A percentile compares a stretch with the other conserved stretches of the same genome.
These are phyloP conservation scores for Fusarium floridanum DNA, from an alignment of 2,329 filamentous ascomycete species.

Conservation along the genomic window DNA sequence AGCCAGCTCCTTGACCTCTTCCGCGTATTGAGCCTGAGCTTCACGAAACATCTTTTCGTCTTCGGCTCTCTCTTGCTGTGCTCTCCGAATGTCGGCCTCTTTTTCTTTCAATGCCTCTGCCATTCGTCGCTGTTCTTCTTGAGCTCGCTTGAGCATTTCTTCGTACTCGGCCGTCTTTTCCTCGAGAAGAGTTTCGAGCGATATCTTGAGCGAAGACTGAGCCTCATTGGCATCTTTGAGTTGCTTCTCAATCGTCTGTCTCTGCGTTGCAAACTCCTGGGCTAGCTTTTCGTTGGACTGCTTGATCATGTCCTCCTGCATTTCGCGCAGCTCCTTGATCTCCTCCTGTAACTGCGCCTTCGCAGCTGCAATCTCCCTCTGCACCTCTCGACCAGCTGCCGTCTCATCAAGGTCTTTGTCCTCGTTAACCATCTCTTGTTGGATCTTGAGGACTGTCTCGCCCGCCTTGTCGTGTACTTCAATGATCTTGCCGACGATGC, in stretches of 20 bases:
- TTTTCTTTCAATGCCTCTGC: neutral
- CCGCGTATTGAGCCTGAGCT: neutral
- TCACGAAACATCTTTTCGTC: neutral
- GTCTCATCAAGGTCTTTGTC: neutral
- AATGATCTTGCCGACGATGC: neutral
- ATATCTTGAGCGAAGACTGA: neutral
- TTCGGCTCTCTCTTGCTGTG: neutral
- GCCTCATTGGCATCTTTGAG: neutral
- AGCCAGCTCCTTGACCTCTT: neutral
- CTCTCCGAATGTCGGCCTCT: neutral
- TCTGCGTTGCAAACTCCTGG: neutral
- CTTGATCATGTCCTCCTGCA: neutral
- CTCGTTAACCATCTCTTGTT: neutral
- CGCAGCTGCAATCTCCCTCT: neutral
- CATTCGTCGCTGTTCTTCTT: neutral
- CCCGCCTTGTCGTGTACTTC: neutral
- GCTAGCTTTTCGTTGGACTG: neutral
- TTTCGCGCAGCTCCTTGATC: neutral
- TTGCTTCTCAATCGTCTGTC: neutral
- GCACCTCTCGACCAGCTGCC: neutral
- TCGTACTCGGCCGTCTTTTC: conserved; percentile 1
- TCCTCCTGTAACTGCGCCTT: neutral
- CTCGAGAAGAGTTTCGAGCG: neutral
- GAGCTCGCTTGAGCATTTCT: neutral
- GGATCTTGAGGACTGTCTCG: neutral